These are phyloP conservation scores for Clavariopsis aquatica DNA, from an alignment of 495 filamentous ascomycete genomes.

Conservation along the genomic window DNA sequence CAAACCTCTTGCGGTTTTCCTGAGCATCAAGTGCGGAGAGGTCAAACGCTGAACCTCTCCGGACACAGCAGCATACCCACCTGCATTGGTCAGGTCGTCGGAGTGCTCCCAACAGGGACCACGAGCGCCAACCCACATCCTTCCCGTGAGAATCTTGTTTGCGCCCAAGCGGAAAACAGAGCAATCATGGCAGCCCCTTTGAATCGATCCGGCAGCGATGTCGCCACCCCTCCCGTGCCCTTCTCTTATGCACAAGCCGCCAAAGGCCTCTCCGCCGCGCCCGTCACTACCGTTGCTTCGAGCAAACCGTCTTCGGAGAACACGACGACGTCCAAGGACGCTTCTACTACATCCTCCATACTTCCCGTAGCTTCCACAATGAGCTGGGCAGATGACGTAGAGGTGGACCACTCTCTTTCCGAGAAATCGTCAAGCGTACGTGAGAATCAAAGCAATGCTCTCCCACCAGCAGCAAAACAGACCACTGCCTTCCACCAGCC, in stretches of 20 bases:
- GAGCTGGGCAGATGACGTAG: constrained; percentile 47
- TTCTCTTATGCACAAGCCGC: constrained; percentile 98
- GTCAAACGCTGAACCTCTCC: constrained; percentile 38
- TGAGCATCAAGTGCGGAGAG: constrained; percentile 35
- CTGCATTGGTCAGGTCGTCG: constrained; percentile 30
- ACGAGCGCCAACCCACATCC: constrained; percentile 8
- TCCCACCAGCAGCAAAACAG: constrained; percentile 7
- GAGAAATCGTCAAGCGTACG: constrained; percentile 15
- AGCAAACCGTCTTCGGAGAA: constrained; percentile 46
- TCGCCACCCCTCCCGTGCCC: constrained; percentile 42
- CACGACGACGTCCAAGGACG: constrained; percentile 39
- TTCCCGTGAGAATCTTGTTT: not conserved
- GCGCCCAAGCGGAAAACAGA: not conserved
- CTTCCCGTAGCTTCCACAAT: constrained; percentile 26
- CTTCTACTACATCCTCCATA: constrained; percentile 15
- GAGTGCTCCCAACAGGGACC: constrained; percentile 34
- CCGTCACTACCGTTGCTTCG: constrained; percentile 28
- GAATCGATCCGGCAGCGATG: constrained; percentile 32
- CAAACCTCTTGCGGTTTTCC: not conserved
- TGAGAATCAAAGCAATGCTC: constrained; percentile 3
- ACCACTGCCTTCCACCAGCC: not conserved
- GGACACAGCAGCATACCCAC: constrained; percentile 22
- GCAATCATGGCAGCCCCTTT: constrained; percentile 33
- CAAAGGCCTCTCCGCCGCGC: constrained; percentile 62
- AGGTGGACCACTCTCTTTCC: constrained; percentile 25